Conservation (phyloP, 257 asterid species). For the Scutellaria minor region DNA sequence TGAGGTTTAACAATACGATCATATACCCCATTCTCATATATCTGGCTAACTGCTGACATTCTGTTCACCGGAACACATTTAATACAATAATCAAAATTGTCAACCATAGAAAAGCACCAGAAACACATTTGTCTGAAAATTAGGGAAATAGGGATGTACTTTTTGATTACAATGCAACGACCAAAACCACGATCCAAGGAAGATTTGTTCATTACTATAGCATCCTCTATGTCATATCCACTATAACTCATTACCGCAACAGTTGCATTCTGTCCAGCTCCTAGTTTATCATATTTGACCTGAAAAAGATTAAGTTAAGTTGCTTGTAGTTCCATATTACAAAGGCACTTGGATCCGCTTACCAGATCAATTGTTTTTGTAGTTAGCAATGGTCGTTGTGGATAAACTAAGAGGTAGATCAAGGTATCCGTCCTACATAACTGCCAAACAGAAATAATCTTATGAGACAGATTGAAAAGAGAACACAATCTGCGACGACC, state of each 20-base stretch:
- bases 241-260: slow-evolving; percentile 99
- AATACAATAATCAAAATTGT: slow-evolving; percentile 12
- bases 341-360: slow-evolving; percentile 38
- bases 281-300: slow-evolving; percentile 90
- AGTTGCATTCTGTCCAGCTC: slow-evolving; percentile 99
- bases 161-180: slow-evolving; percentile 90
- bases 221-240: slow-evolving; percentile 98
- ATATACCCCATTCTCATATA: slow-evolving; percentile 55
- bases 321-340: slow-evolving; percentile 1
- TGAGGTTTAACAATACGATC: slow-evolving; percentile 77
- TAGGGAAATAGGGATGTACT: slow-evolving; percentile 45
- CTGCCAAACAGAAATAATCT: slow-evolving; percentile 47
- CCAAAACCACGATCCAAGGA: slow-evolving; percentile 99
- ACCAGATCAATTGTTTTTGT: slow-evolving; percentile 96
- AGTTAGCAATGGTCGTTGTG: slow-evolving; percentile 91
- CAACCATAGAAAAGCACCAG: slow-evolving; percentile 22
- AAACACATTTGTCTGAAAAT: slow-evolving; percentile 16
- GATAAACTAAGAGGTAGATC: slow-evolving; percentile 91
- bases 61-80: slow-evolving; percentile 49
- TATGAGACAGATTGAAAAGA: slow-evolving; percentile 20
- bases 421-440: slow-evolving; percentile 79
- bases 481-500: neutral
- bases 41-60: slow-evolving; percentile 60
- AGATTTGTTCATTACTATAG: slow-evolving; percentile 95
- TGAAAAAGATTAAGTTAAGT: slow-evolving; percentile 37